These are phyloP conservation scores for Pelargonium nanum DNA, from an alignment of 345 rosid species.

Conservation along the genomic window DNA sequence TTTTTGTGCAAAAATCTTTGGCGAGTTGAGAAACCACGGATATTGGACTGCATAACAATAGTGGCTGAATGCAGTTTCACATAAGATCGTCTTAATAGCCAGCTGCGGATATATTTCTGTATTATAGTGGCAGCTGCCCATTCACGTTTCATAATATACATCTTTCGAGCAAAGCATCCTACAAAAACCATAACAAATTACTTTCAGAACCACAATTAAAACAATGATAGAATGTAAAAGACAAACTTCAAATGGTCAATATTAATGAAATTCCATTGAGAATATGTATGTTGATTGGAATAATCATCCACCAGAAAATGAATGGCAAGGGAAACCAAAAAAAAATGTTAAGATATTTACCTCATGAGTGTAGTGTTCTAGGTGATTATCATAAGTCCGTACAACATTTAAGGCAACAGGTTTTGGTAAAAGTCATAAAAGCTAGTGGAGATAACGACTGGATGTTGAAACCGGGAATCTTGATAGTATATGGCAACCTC, in stretches of 20 bases:
- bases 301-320: not conserved
- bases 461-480: too few species aligned
- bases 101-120: conserved; percentile 57
- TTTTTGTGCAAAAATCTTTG: conserved; percentile 39
- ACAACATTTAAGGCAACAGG: too few species aligned
- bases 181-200: conserved; percentile 15
- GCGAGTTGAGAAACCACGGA: conserved; percentile 57
- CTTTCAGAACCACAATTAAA: not conserved
- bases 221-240: too few species aligned
- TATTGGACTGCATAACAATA: conserved; percentile 48
- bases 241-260: too few species aligned
- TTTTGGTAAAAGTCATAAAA: too few species aligned
- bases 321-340: not conserved
- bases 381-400: not conserved
- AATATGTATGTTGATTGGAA: not conserved
- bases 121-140: conserved; percentile 58
- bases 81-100: conserved; percentile 46
- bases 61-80: conserved; percentile 42
- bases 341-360: not conserved
- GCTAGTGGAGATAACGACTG: too few species aligned
- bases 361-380: not conserved
- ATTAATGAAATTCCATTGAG: too few species aligned
- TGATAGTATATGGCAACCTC: too few species aligned
- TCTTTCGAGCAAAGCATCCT: conserved; percentile 73
- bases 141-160: conserved; percentile 46